Evolutionary conservation across 768 basidiomycete genomes (phyloP).

Genomic region (Phylloporus sp.): DNA sequence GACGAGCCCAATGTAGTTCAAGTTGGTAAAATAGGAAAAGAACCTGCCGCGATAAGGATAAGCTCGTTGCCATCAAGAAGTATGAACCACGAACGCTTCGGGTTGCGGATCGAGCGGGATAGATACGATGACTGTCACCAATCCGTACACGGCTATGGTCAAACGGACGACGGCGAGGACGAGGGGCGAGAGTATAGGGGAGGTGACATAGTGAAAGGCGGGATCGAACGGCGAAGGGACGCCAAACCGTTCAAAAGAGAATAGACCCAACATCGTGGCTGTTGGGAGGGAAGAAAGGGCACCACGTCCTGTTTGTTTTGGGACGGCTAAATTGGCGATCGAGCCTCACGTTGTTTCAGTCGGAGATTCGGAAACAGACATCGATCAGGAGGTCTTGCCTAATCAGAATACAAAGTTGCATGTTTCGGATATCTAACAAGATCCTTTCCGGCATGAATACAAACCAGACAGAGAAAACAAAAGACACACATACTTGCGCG

Average conservation of each 20-base stretch:
- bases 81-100: conserved; percentile 32
- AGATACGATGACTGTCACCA: conserved; percentile 37
- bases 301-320: too few relatives aligned
- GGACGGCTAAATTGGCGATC: too few relatives aligned
- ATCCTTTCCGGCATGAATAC: too few relatives aligned
- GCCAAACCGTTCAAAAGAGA: conserved; percentile 24
- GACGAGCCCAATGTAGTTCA: conserved; percentile 56
- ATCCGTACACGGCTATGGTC: conserved; percentile 46
- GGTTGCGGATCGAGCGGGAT: conserved; percentile 15
- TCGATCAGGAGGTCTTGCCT: too few relatives aligned
- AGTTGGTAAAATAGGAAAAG: conserved; percentile 61
- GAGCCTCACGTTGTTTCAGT: too few relatives aligned
- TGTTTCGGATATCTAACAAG: too few relatives aligned
- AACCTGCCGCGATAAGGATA: conserved; percentile 34
- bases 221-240: conserved; percentile 39
- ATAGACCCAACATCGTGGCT: too few relatives aligned
- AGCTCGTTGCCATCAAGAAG: conserved; percentile 8
- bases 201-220: conserved; percentile 36
- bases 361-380: too few relatives aligned
- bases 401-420: too few relatives aligned
- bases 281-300: too few relatives aligned
- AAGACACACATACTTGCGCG: too few relatives aligned
- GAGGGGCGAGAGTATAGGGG: conserved; percentile 39
- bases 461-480: too few relatives aligned
- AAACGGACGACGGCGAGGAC: conserved; percentile 43